Conservation (phyloP, 169 alveolate genomes). For the Eimeria zaria region DNA sequence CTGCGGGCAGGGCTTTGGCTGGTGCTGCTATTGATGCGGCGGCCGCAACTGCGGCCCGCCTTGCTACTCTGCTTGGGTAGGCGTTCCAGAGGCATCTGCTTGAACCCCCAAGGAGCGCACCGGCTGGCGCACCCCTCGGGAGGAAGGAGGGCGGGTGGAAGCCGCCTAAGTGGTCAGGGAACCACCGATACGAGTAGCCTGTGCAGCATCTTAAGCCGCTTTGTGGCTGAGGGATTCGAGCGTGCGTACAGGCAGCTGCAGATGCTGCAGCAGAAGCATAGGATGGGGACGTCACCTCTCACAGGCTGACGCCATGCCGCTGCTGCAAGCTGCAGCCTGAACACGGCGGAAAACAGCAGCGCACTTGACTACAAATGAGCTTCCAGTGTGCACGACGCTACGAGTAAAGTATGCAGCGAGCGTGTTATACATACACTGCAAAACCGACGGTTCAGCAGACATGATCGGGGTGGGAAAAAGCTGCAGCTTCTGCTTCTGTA, state of each 20-base stretch:
- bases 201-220: slow-evolving; percentile 24
- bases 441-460: background rate
- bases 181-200: slow-evolving; percentile 4
- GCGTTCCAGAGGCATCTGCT: slow-evolving; percentile 20
- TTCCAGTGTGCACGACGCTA: background rate
- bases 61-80: slow-evolving; percentile 1
- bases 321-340: slow-evolving; percentile 71
- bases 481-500: background rate
- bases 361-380: background rate
- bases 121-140: slow-evolving; percentile 49
- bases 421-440: background rate
- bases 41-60: slow-evolving; percentile 10
- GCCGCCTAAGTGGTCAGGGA: slow-evolving; percentile 74
- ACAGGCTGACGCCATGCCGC: slow-evolving; percentile 12
- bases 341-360: background rate
- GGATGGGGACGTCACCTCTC: background rate
- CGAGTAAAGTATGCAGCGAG: background rate
- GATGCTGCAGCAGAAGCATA: slow-evolving; percentile 28
- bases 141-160: slow-evolving; percentile 34
- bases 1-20: slow-evolving; percentile 33
- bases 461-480: background rate
- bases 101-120: slow-evolving; percentile 50
- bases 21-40: slow-evolving; percentile 35
- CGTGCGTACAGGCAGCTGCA: background rate
- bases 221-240: background rate